Evolutionary conservation across 2,329 filamentous ascomycete species (phyloP), one percentile per base, ranked within the genome.

Genomic region (Clonostachys chloroleuca): DNA sequence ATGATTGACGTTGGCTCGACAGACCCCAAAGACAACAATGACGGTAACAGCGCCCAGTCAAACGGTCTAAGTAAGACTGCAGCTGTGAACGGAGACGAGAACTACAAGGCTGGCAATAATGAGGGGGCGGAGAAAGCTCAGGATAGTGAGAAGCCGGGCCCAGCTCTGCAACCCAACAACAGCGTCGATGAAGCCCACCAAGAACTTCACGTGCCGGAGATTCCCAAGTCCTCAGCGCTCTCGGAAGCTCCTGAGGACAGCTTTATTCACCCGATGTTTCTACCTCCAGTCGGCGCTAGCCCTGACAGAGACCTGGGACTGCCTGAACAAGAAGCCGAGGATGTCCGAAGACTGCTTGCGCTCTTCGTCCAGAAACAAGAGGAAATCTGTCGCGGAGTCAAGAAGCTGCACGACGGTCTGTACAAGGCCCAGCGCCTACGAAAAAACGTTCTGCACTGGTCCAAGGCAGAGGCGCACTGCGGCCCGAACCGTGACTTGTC

Each of bases 301-400:
- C 78, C 84, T 3, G 85, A 92, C 61, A 77, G 84, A 47, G 83
- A 91, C 59, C 70, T 88, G 37, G 86, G 86, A 2, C 77, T 95
- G 4, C 87, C 88, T 1, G 74, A 83, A 16, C 67, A 73, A 24
- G 89, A 94, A 66, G 89, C 89, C 2, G 87, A 92, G 53, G 87
- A 94, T 50, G 83, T 89, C 40, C 82, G 89, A 49, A 79, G 85
- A 48, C 67, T 91, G 16, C 73, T 94, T 43, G 78, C 89, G 53
- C 70, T 89, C 12, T 92, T 89, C 61, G 83, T 92, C 24, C 89
- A 92, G 58, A 92, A 92, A 64, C 89, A 94, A 60, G 89, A 94
- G 58, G 89, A 94, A 62, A 82, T 92, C 3, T 85, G 87, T 47
- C 82, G 88, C 5, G 84, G 86, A 8, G 78, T 84, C 2, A 77